Percentiles rank a stretch among this genome's conserved stretches.
These are phyloP conservation scores for Ceratobasidium sp. DNA, from an alignment of 1,284 basidiomycete species.

Conservation along the genomic window DNA sequence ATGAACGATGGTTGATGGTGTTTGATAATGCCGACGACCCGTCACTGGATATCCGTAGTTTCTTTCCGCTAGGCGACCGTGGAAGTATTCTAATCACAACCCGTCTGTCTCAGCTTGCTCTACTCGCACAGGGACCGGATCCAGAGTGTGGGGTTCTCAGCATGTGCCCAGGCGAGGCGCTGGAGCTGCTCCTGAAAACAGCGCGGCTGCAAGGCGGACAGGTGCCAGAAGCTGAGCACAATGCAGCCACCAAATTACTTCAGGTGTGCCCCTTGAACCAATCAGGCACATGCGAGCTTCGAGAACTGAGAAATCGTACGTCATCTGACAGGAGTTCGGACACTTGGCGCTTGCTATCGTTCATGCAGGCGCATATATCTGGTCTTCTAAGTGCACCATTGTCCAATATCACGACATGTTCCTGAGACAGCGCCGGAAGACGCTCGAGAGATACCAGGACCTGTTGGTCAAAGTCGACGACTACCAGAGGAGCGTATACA, in stretches of 20 bases:
- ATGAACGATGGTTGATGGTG: not conserved
- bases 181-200: not conserved
- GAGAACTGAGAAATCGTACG: too few species aligned
- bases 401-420: too few species aligned
- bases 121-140: not conserved
- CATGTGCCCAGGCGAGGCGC: not conserved
- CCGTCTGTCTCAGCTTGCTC: not conserved
- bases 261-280: not conserved
- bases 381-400: too few species aligned
- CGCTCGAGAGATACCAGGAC: slow-evolving; percentile 1
- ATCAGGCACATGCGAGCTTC: too few species aligned
- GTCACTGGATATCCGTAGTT: not conserved
- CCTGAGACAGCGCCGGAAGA: not conserved
- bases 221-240: not conserved
- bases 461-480: not conserved
- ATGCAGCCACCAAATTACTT: not conserved
- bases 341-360: too few species aligned
- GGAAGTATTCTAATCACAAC: slow-evolving; percentile 18
- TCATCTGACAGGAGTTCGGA: not conserved
- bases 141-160: not conserved
- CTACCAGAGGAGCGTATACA: too few species aligned
- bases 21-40: slow-evolving; percentile 28
- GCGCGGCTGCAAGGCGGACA: not conserved
- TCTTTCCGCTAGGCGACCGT: not conserved
- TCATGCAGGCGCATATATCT: too few species aligned